Evolutionary conservation across 2,329 filamentous ascomycete species (phyloP), one percentile per base, ranked within the genome.

Genomic region (Amauroascus verrucosus): DNA sequence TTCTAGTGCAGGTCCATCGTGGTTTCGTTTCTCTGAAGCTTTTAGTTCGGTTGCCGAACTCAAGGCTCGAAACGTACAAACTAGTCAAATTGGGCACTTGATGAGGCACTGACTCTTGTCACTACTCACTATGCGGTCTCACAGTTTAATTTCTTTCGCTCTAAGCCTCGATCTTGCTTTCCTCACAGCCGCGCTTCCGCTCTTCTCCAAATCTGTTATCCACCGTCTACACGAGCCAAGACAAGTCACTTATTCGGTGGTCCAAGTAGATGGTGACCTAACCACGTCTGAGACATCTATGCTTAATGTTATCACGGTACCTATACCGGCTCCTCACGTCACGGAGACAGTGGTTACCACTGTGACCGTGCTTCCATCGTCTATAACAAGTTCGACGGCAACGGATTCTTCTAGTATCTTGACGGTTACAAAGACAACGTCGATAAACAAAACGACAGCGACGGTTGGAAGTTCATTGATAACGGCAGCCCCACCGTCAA

Each of bases 251-350:
- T 60, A 59, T 32, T 60, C 58, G n/a, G 58, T 60, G 48, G 55
- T 60, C 9, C 57, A 51, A n/a, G 58, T 60, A 35, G 55, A 59
- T 53, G 57, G 58, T n/a, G 54, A 52, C 9, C 33, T 52, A 44
- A 56, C 51, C 38, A 37, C 50, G 6, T 26, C 53, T 20, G 54
- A 54, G 22, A 53, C 28, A 2, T 53, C 48, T 30, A 5, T 47
- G 2, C 48, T 49, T 6, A 48, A 50, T 28, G 50, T 57, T 20
- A 54, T 60, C 40, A 59, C 58, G 16, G 54, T 57, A 8, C 41
- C 51, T 18, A 37, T 48, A 26, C 48, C 55, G n/a, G 51, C 13
- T 8, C 48, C 50, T 45, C 55, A 48, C 24, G 48, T 53, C 13
- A 59, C 57, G 7, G 45, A 55, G 48, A 58, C 54, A 11, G 52